Evolutionary conservation across 345 rosid species (phyloP).

Genomic region (Euphorbia lathyris): DNA sequence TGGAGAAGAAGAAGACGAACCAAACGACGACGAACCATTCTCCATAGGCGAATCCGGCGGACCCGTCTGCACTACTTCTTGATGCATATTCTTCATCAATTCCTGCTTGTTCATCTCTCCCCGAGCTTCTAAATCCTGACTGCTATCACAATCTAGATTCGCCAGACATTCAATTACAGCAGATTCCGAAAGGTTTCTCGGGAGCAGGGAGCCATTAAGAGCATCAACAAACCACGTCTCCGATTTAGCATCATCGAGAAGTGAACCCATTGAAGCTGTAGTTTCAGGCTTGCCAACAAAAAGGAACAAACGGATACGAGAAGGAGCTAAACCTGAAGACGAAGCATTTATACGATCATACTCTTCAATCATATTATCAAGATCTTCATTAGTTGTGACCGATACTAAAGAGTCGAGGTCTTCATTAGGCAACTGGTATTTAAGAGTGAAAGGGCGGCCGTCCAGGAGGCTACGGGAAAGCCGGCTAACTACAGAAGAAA

Average conservation of each 20-base stretch:
- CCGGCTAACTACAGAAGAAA: conserved; percentile 45
- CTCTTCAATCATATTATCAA: conserved; percentile 80
- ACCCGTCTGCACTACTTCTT: conserved; percentile 46
- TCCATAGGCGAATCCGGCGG: conserved; percentile 61
- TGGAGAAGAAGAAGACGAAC: conserved; percentile 65
- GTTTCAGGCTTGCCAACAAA: conserved; percentile 72
- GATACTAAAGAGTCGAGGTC: conserved; percentile 85
- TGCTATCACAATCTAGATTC: too few relatives aligned
- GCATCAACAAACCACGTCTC: conserved; percentile 88
- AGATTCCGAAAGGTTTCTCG: conserved; percentile 64
- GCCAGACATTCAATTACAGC: conserved; percentile 48
- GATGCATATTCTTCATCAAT: conserved; percentile 18
- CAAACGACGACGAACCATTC: conserved; percentile 41
- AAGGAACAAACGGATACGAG: conserved; percentile 60
- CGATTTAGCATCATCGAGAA: conserved; percentile 61
- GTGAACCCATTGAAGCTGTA: conserved; percentile 64
- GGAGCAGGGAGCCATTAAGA: conserved; percentile 63
- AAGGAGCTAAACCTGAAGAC: conserved; percentile 31
- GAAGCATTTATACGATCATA: conserved; percentile 50
- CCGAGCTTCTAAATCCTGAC: conserved; percentile 34
- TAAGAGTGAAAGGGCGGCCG: conserved; percentile 64
- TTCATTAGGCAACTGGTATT: conserved; percentile 83
- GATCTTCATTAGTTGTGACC: conserved; percentile 74
- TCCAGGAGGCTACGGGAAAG: conserved; percentile 63
- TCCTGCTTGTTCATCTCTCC: conserved; percentile 35